These are phyloP conservation scores for Nepenthes alata DNA, from an alignment of 179 eudicot species.

Conservation along the genomic window DNA sequence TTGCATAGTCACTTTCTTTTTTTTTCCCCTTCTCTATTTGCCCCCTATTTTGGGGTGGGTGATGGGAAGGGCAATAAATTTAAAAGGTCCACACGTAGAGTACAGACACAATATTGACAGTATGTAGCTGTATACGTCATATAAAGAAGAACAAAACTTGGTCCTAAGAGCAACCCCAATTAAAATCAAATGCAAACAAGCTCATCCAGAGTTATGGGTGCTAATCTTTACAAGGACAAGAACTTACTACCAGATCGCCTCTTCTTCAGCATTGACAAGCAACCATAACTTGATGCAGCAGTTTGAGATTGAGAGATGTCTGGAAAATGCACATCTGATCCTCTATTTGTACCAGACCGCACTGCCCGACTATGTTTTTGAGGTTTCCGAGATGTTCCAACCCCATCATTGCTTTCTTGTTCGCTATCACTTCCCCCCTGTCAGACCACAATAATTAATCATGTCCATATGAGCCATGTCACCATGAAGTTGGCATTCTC, in stretches of 20 bases:
- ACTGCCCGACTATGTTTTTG: constrained; percentile 57
- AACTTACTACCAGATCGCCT: constrained; percentile 63
- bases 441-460: constrained; percentile 10
- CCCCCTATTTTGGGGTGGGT: no score
- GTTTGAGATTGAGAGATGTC: constrained; percentile 37
- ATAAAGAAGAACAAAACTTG: no score
- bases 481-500: neutral
- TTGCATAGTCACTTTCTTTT: no score
- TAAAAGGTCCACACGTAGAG: no score
- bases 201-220: no score
- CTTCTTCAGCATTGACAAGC: constrained; percentile 68
- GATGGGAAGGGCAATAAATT: no score
- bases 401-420: constrained; percentile 87
- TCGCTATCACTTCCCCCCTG: constrained; percentile 95
- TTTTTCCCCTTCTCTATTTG: no score
- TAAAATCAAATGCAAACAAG: neutral
- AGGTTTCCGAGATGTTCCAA: constrained; percentile 51
- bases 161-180: neutral
- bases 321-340: constrained; percentile 26
- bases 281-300: constrained; percentile 51
- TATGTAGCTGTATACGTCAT: no score
- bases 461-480: neutral
- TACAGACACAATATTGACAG: no score
- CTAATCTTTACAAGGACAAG: neutral
- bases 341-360: constrained; percentile 32